Evolutionary conservation across 805 yeast species (phyloP), one percentile per base, ranked within the genome.

Genomic region (Candida endomychidarum): DNA sequence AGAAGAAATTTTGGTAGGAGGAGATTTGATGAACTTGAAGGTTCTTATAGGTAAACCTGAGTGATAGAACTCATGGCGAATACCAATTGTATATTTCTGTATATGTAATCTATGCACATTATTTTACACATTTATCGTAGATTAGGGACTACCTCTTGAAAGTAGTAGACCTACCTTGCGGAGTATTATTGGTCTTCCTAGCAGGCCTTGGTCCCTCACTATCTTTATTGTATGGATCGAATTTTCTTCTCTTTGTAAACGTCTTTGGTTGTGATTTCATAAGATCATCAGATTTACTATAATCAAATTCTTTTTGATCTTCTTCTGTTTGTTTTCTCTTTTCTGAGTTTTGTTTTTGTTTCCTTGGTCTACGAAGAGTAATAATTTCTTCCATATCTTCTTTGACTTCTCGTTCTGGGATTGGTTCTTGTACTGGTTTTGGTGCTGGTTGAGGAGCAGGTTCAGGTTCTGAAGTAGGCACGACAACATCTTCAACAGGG

Each of bases 211-310:
- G 83, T 1, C 80, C 84, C 12, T 69, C 70, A 19, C 68, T 60
- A 5, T 61, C 65, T 32, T 65, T 67, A 5, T 71, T 57, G 47
- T 80, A 83, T 3, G 89, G 88, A 59, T 83, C 83, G 47, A 77
- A 83, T 54, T 72, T 72, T 12, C 49, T 45, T 36, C 46, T 50
- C 9, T 51, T 41, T 30, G 21, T 41, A 23, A 27, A 44, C 3
- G 8, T 15, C 8, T 32, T 20, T 2, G 21, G 5, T 18, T 53
- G 53, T 8, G 54, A 54, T 43, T 23, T 21, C 31, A 77, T 54
- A 10, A 77, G 60, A 41, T 67, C 74, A 21, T 69, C 67, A 11
- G 72, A 68, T 23, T 56, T 65, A 0, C 58, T 49, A 46, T 76
- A 78, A 50, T 79, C 80, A 34, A 78, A 52, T 5, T 58, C 57